Evolutionary conservation across 2,329 filamentous ascomycete species (phyloP).

Genomic region (Exophiala sp.): DNA sequence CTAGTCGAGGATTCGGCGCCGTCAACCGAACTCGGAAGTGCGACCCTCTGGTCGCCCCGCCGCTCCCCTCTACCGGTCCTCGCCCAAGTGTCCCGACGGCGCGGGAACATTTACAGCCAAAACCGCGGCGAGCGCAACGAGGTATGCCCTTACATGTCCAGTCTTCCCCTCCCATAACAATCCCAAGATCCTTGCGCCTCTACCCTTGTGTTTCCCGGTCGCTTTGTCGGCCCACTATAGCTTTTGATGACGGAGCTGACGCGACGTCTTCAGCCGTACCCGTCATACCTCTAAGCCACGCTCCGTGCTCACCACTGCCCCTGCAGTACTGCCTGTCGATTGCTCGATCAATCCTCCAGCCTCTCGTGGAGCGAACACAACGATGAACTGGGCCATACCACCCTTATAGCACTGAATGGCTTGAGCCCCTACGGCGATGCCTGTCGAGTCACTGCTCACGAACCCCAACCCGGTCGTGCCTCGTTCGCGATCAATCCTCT

Average conservation of each 20-base stretch:
- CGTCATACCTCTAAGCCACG: neutral
- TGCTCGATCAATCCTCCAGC: neutral
- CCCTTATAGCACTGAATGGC: conserved; percentile 23
- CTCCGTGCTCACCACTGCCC: neutral
- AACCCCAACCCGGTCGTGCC: conserved; percentile 37
- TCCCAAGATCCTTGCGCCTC: neutral
- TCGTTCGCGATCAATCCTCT: conserved; percentile 44
- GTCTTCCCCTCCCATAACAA: neutral
- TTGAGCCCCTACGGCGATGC: conserved; percentile 25
- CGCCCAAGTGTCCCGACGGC: neutral
- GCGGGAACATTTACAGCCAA: neutral
- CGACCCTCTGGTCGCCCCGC: neutral
- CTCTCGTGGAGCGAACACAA: neutral
- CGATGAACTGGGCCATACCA: conserved; percentile 13
- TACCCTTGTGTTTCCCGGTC: neutral
- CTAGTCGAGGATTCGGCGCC: neutral
- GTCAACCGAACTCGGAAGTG: neutral
- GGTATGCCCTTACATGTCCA: neutral
- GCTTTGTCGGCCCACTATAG: neutral
- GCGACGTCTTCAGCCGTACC: conserved; percentile 2
- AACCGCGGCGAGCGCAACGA: neutral
- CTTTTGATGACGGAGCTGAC: conserved; percentile 19
- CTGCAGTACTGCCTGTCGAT: neutral
- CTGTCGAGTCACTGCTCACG: conserved; percentile 34
- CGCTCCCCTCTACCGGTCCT: neutral